phyloP scores from a whole-genome alignment of 352 stramenopile genomes.

The Peronospora destructor region DNA sequence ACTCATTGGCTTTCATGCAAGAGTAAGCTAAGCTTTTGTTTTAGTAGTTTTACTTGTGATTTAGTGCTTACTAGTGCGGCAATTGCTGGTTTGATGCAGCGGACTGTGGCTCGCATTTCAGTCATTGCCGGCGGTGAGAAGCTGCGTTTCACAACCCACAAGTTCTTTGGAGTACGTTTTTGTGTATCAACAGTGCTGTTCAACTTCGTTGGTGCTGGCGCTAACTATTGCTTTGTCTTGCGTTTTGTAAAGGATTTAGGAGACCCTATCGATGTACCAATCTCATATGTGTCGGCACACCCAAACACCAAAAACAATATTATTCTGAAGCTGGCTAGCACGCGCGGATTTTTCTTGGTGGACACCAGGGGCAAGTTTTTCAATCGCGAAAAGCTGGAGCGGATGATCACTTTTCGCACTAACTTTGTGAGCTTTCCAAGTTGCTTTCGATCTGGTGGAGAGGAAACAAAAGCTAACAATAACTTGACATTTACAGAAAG shows the following conservation, averaged over 20 bases:
- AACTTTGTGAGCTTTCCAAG: slow-evolving; percentile 47
- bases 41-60: background rate
- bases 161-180: slow-evolving; percentile 73
- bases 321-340: slow-evolving; percentile 74
- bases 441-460: background rate
- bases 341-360: slow-evolving; percentile 71
- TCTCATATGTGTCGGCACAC: slow-evolving; percentile 61
- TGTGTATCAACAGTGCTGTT: background rate
- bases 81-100: slow-evolving; percentile 27
- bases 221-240: slow-evolving; percentile 4
- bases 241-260: slow-evolving; percentile 40
- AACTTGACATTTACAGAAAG: slow-evolving; percentile 30
- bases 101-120: slow-evolving; percentile 71
- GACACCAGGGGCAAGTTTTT: slow-evolving; percentile 77
- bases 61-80: background rate
- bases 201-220: background rate
- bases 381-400: slow-evolving; percentile 83
- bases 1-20: slow-evolving; percentile 76
- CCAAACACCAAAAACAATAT: slow-evolving; percentile 84
- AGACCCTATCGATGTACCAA: slow-evolving; percentile 59
- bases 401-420: slow-evolving; percentile 81
- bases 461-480: slow-evolving; percentile 1
- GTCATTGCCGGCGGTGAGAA: slow-evolving; percentile 71
- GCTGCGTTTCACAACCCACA: slow-evolving; percentile 81
- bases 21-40: slow-evolving; percentile 24